These are phyloP conservation scores for Garcia nutans DNA, from an alignment of 345 rosid genomes.

Conservation along the genomic window DNA sequence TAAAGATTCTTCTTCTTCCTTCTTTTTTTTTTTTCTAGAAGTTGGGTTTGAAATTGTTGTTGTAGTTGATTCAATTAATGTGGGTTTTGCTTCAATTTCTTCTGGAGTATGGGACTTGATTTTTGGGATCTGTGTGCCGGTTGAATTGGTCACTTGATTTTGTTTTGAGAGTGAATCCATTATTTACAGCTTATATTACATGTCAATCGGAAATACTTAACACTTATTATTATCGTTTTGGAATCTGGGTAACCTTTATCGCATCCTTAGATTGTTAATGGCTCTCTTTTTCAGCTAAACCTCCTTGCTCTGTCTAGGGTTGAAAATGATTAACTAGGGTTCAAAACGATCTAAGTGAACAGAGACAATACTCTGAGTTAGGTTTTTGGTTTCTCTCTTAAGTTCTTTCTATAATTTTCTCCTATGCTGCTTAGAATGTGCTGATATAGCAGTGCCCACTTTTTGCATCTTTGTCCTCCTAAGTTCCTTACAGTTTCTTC, in stretches of 20 bases:
- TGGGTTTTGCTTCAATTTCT: background rate
- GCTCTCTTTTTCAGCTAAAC: background rate
- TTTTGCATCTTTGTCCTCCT: background rate
- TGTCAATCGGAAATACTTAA: background rate
- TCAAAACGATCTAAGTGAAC: background rate
- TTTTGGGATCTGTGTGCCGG: constrained; percentile 16
- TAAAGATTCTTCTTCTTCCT: background rate
- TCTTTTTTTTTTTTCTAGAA: background rate
- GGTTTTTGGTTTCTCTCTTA: background rate
- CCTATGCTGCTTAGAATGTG: background rate
- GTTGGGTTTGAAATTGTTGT: background rate
- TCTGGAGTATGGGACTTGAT: constrained; percentile 6
- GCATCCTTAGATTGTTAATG: background rate
- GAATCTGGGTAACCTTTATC: background rate
- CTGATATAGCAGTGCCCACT: background rate
- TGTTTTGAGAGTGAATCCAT: background rate
- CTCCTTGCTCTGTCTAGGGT: background rate
- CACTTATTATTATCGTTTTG: background rate
- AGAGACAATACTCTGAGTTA: background rate
- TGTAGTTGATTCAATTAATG: background rate
- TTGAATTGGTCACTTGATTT: constrained; percentile 4
- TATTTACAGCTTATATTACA: background rate
- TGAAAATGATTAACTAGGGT: background rate
- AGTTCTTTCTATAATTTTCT: background rate
- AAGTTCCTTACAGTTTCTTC: background rate